These are phyloP conservation scores for Euphrasia confusa DNA, from an alignment of 257 asterid species.

Conservation along the genomic window DNA sequence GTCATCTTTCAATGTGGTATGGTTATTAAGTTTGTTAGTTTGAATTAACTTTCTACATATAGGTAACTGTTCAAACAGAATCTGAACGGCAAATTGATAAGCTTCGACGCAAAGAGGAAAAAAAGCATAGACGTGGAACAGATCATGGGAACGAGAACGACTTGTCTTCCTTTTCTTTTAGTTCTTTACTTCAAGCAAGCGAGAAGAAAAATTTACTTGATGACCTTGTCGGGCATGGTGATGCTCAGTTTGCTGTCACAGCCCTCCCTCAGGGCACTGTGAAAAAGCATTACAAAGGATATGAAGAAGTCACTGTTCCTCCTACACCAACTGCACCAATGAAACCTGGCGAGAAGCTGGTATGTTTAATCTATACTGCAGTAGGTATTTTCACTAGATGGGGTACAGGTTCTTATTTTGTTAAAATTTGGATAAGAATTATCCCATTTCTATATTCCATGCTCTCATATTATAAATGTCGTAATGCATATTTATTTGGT, in stretches of 20 bases:
- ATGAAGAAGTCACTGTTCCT: slow-evolving; percentile 91
- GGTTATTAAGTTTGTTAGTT: slow-evolving; percentile 22
- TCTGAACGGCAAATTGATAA: slow-evolving; percentile 82
- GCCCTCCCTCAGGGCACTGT: slow-evolving; percentile 90
- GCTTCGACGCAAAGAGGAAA: slow-evolving; percentile 96
- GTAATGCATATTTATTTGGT: slow-evolving; percentile 1
- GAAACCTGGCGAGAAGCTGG: slow-evolving; percentile 97
- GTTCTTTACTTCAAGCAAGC: slow-evolving; percentile 88
- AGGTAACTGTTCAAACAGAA: slow-evolving; percentile 97
- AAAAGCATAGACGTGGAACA: slow-evolving; percentile 71
- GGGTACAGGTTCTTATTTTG: slow-evolving; percentile 20
- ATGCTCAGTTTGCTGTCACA: slow-evolving; percentile 57
- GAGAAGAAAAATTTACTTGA: slow-evolving; percentile 77
- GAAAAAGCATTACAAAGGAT: slow-evolving; percentile 78
- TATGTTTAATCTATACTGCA: slow-evolving; percentile 28
- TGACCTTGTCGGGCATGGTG: slow-evolving; percentile 85
- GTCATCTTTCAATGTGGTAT: slow-evolving; percentile 14
- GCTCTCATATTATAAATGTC: not conserved
- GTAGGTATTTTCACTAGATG: slow-evolving; percentile 17
- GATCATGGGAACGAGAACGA: slow-evolving; percentile 69
- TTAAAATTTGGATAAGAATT: slow-evolving; percentile 15
- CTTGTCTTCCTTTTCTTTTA: slow-evolving; percentile 56
- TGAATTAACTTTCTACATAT: slow-evolving; percentile 21
- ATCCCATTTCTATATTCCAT: not conserved
- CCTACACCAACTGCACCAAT: slow-evolving; percentile 87